These are phyloP conservation scores for Prunus padus DNA, from an alignment of 306 rosid species.

Conservation along the genomic window DNA sequence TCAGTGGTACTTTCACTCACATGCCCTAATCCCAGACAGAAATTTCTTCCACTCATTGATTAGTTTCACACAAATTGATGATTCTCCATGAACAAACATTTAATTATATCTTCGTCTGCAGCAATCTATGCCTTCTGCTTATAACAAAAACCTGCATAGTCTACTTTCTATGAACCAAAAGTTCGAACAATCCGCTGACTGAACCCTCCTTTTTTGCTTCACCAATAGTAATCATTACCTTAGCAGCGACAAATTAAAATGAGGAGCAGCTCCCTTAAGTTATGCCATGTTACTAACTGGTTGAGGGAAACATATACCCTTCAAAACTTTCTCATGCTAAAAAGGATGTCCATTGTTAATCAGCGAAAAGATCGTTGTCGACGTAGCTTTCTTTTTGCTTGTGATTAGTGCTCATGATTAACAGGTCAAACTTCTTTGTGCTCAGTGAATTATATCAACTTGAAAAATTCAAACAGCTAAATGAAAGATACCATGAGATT, in stretches of 20 bases:
- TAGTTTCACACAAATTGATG: not conserved
- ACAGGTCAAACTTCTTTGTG: not conserved
- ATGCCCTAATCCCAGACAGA: not conserved
- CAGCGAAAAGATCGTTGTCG: too few species aligned
- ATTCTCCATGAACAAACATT: slow-evolving; percentile 9
- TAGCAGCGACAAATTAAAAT: not conserved
- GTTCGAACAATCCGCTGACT: not conserved
- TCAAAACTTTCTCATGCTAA: too few species aligned
- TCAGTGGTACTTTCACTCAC: not conserved
- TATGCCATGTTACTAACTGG: not conserved
- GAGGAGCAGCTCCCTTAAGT: slow-evolving; percentile 1
- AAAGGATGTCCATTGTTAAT: too few species aligned
- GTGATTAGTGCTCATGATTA: not conserved
- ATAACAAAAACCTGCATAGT: not conserved
- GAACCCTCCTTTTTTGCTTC: not conserved
- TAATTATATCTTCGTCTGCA: slow-evolving; percentile 5
- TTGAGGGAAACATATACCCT: too few species aligned
- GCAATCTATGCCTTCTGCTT: not conserved
- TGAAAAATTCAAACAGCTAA: not conserved
- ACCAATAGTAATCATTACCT: not conserved
- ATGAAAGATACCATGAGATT: not conserved
- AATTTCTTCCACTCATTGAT: not conserved
- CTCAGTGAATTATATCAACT: not conserved
- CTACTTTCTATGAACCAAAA: not conserved
- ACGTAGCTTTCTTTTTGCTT: not conserved